phyloP scores from a whole-genome alignment of 805 yeast genomes.

The Kazachstania psychrophila region DNA sequence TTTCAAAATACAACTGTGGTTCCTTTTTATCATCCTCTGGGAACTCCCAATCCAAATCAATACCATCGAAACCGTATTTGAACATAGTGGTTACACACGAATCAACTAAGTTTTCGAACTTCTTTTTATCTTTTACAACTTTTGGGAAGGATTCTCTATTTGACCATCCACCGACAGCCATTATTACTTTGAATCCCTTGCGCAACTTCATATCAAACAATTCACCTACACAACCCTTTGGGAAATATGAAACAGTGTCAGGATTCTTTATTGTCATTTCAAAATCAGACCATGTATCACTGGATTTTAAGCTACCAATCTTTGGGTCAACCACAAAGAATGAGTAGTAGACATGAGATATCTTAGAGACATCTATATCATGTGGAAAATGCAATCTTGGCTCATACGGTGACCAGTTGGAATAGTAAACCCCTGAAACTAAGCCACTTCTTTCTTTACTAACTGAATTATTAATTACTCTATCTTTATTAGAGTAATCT shows the following conservation, averaged over 20 bases:
- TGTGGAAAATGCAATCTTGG: constrained; percentile 49
- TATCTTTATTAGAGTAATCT: too few species aligned
- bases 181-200: constrained; percentile 40
- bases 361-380: constrained; percentile 46
- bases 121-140: constrained; percentile 32
- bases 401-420: constrained; percentile 61
- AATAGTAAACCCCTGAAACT: constrained; percentile 37
- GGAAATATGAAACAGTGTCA: constrained; percentile 5
- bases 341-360: constrained; percentile 71
- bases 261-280: constrained; percentile 28
- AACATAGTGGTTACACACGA: constrained; percentile 41
- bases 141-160: constrained; percentile 41
- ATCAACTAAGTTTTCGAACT: constrained; percentile 39
- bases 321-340: constrained; percentile 51
- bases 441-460: too few species aligned
- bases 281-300: constrained; percentile 62
- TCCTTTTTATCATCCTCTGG: constrained; percentile 43
- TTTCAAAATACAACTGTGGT: constrained; percentile 34
- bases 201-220: constrained; percentile 32
- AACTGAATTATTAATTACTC: too few species aligned
- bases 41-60: constrained; percentile 94
- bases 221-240: constrained; percentile 43
- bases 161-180: constrained; percentile 85
- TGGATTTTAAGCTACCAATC: constrained; percentile 44
- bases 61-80: constrained; percentile 70